Evolutionary conservation across 306 rosid species (phyloP).

Genomic region (Lagenaria siceraria): DNA sequence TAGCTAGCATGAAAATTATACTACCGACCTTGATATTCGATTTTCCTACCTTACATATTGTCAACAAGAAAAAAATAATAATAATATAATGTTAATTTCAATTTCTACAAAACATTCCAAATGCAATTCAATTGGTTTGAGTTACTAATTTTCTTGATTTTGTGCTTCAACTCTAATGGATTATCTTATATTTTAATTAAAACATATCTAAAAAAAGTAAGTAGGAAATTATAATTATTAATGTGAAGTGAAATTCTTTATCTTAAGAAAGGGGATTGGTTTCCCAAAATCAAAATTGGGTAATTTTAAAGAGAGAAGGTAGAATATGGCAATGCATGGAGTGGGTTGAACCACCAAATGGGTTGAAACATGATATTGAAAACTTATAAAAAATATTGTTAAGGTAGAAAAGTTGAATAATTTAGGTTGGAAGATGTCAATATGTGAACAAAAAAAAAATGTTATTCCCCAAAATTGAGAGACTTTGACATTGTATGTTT

Average conservation of each 20-base stretch:
- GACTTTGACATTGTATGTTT: slow-evolving; percentile 6
- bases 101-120: no score
- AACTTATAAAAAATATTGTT: background rate
- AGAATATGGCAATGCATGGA: background rate
- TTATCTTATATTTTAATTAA: background rate
- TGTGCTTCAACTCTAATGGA: background rate
- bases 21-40: no score
- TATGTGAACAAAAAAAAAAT: background rate
- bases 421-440: background rate
- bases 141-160: background rate
- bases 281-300: background rate
- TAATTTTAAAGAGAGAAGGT: background rate
- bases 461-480: background rate
- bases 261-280: background rate
- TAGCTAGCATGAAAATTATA: no score
- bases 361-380: background rate
- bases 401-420: slow-evolving; percentile 3
- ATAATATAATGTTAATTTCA: no score
- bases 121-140: background rate
- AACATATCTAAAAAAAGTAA: background rate
- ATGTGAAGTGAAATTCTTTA: background rate
- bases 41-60: no score
- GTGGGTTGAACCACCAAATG: slow-evolving; percentile 3
- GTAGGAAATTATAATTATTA: background rate
- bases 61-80: no score